phyloP scores from a whole-genome alignment of 768 basidiomycete genomes.

The Hygrophoropsis aurantiaca region DNA sequence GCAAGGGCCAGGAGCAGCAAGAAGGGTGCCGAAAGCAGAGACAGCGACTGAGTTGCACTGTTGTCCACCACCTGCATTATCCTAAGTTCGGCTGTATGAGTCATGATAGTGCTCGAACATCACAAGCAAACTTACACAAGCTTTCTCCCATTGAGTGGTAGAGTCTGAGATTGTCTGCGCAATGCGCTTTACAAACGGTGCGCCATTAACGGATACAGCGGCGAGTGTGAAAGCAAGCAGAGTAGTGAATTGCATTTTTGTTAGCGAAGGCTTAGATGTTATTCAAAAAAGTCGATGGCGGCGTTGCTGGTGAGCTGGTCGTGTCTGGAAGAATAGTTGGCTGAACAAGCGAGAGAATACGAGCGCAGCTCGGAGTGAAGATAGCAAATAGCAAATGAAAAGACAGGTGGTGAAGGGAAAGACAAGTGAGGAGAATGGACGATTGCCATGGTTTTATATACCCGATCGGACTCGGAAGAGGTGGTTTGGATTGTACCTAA shows the following conservation, averaged over 20 bases:
- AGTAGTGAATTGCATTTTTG: conserved; percentile 7
- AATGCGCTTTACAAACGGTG: conserved; percentile 46
- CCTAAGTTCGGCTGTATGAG: conserved; percentile 26
- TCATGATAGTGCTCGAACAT: background rate
- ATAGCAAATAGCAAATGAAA: no score
- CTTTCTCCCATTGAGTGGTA: conserved; percentile 44
- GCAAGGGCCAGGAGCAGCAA: conserved; percentile 54
- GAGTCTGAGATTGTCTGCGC: conserved; percentile 42
- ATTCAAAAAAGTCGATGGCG: background rate
- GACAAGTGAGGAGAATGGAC: background rate
- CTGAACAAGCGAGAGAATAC: background rate
- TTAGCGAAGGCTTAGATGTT: background rate
- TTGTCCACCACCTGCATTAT: conserved; percentile 53
- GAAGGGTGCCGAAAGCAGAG: conserved; percentile 54
- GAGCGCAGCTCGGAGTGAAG: conserved; percentile 5
- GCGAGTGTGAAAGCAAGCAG: conserved; percentile 31
- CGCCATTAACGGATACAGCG: conserved; percentile 31
- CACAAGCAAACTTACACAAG: conserved; percentile 39
- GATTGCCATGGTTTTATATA: conserved; percentile 4
- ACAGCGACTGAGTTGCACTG: conserved; percentile 60
- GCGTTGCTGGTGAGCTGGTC: conserved; percentile 3
- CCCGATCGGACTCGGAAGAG: background rate
- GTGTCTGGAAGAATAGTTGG: conserved; percentile 1
- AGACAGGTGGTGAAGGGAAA: no score
- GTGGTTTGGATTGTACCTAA: conserved; percentile 1